Evolutionary conservation across 2,329 filamentous ascomycete species (phyloP).

Genomic region (Trichoderma hamatum): DNA sequence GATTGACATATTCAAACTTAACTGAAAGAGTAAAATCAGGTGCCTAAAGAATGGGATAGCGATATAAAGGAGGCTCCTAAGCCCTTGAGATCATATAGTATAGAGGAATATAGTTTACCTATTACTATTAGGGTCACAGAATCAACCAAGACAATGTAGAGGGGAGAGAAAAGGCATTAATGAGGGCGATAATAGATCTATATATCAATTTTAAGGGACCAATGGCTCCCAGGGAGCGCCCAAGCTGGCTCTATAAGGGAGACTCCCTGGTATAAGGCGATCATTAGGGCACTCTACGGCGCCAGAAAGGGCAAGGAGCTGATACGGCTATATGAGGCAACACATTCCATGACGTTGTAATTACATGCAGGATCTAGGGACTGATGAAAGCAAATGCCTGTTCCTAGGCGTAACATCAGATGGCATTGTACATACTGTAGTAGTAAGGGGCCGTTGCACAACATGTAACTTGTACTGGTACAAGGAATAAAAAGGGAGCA

Average conservation of each 20-base stretch:
- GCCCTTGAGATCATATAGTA: background rate
- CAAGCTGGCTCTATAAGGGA: background rate
- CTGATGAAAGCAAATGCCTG: too few species aligned
- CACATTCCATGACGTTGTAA: background rate
- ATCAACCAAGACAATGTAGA: background rate
- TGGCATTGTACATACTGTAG: background rate
- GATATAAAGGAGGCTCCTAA: slow-evolving; percentile 19
- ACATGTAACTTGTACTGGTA: background rate
- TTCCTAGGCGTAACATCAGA: background rate
- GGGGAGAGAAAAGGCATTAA: background rate
- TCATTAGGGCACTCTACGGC: background rate
- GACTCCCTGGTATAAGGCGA: background rate
- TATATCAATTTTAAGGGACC: slow-evolving; percentile 14
- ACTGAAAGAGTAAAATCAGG: background rate
- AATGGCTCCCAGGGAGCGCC: background rate
- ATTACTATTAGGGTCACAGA: background rate
- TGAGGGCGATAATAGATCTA: background rate
- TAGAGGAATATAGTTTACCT: background rate
- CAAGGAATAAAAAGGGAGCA: background rate
- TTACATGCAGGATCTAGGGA: background rate
- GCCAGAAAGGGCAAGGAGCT: background rate
- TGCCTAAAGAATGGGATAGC: slow-evolving; percentile 10
- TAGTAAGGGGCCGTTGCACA: background rate
- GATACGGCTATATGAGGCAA: background rate
- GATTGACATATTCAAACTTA: background rate